Conservation (phyloP, 805 yeast species). For the Zygotorulaspora sp. region DNA sequence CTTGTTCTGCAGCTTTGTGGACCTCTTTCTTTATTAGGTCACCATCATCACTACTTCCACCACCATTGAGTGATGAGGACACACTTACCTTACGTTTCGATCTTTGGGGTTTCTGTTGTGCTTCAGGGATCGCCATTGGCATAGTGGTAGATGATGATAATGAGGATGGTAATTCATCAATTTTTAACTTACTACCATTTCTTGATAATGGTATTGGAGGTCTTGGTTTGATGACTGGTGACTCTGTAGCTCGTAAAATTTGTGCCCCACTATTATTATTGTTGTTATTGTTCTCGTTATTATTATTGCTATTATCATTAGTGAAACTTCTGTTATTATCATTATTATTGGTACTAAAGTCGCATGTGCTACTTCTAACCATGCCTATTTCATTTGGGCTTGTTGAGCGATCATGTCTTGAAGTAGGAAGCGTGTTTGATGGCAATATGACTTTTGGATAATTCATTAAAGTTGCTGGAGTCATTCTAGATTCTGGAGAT, state of each 20-base stretch:
- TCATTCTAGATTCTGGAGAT: slow-evolving; percentile 13
- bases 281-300: slow-evolving; percentile 3
- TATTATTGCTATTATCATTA: slow-evolving; percentile 13
- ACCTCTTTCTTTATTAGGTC: slow-evolving; percentile 30
- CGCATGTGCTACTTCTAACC: slow-evolving; percentile 7
- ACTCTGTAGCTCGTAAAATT: slow-evolving; percentile 26
- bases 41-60: slow-evolving; percentile 16
- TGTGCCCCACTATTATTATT: neutral
- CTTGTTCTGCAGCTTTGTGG: slow-evolving; percentile 95
- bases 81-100: slow-evolving; percentile 5
- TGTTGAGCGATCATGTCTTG: slow-evolving; percentile 3
- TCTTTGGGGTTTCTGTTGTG: slow-evolving; percentile 1
- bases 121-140: neutral
- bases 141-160: slow-evolving; percentile 1
- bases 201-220: slow-evolving; percentile 5
- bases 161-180: neutral
- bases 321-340: slow-evolving; percentile 5
- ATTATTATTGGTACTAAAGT: slow-evolving; percentile 4
- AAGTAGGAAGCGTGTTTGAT: slow-evolving; percentile 12
- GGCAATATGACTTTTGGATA: slow-evolving; percentile 28
- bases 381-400: slow-evolving; percentile 4
- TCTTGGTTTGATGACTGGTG: slow-evolving; percentile 27
- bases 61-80: slow-evolving; percentile 8
- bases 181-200: neutral
- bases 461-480: slow-evolving; percentile 24